A percentile compares a stretch with the other conserved stretches of the same genome.
These are phyloP conservation scores for Cyclostephanos tholiformis DNA, from an alignment of 108 stramenopile genomes.

Conservation along the genomic window DNA sequence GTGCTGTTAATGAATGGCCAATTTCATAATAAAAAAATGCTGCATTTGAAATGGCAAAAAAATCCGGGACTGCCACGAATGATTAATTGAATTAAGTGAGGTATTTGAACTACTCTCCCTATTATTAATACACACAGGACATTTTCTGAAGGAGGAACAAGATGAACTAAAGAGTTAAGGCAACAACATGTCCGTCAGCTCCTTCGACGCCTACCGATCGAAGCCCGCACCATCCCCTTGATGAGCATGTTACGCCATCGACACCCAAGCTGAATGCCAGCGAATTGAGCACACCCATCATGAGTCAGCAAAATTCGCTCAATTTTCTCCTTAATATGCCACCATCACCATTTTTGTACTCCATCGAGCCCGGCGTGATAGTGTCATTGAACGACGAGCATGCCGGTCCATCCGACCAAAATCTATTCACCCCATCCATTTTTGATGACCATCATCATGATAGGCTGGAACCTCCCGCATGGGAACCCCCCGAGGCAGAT, in stretches of 20 bases:
- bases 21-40: no score
- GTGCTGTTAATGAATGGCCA: no score
- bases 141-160: no score
- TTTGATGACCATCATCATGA: slow-evolving; percentile 4
- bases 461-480: slow-evolving; percentile 40
- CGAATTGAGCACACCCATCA: slow-evolving; percentile 34
- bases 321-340: slow-evolving; percentile 19
- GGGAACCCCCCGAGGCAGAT: slow-evolving; percentile 35
- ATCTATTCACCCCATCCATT: slow-evolving; percentile 12
- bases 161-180: no score
- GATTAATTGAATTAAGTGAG: no score
- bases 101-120: no score
- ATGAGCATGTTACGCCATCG: slow-evolving; percentile 1
- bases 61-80: no score
- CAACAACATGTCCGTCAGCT: not conserved
- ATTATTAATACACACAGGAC: no score
- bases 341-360: slow-evolving; percentile 5
- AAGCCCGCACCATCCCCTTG: not conserved
- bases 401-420: not conserved
- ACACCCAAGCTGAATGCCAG: slow-evolving; percentile 12
- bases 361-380: not conserved
- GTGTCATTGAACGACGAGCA: not conserved
- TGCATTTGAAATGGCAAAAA: no score
- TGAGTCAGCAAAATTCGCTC: slow-evolving; percentile 16
- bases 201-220: slow-evolving; percentile 2